phyloP scores from a whole-genome alignment of 2,329 filamentous ascomycete genomes.

The Iodosphaeria phyllophila region DNA sequence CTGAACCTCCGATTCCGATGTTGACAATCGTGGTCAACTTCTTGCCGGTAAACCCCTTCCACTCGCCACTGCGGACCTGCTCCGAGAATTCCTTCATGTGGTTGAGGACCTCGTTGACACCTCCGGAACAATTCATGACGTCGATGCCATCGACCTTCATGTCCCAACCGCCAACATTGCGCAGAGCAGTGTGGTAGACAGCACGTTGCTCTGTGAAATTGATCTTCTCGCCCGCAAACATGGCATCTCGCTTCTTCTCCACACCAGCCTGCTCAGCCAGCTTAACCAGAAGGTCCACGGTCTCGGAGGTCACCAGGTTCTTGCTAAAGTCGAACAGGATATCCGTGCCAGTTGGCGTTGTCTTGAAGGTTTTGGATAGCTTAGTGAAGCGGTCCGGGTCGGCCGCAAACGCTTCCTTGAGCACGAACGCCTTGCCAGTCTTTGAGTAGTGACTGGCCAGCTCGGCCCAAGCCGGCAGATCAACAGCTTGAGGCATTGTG shows the following conservation, averaged over 20 bases:
- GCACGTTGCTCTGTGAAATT: constrained; percentile 97
- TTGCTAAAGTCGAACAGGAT: constrained; percentile 98
- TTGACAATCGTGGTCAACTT: constrained; percentile 94
- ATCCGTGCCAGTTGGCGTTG: constrained; percentile 59
- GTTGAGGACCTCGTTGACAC: constrained; percentile 74
- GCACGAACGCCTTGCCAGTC: constrained; percentile 73
- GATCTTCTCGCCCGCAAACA: constrained; percentile 97
- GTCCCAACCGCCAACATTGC: constrained; percentile 70
- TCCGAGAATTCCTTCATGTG: constrained; percentile 99
- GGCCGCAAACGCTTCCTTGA: constrained; percentile 82
- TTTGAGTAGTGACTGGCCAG: constrained; percentile 81
- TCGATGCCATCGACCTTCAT: constrained; percentile 79
- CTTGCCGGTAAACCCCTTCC: constrained; percentile 97
- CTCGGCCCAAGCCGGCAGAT: constrained; percentile 71
- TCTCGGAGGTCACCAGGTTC: constrained; percentile 94
- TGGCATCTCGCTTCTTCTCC: constrained; percentile 85
- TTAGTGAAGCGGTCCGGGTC: constrained; percentile 80
- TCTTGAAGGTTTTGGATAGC: constrained; percentile 72
- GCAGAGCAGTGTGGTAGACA: constrained; percentile 86
- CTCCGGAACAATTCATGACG: constrained; percentile 77
- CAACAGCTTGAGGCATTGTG: constrained; percentile 65
- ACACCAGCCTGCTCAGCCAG: constrained; percentile 81
- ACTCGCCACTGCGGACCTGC: constrained; percentile 81
- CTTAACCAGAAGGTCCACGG: constrained; percentile 67
- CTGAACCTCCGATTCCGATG: constrained; percentile 92